Conservation (phyloP, 1,284 basidiomycete species). For the Leccinum ponderosum region DNA sequence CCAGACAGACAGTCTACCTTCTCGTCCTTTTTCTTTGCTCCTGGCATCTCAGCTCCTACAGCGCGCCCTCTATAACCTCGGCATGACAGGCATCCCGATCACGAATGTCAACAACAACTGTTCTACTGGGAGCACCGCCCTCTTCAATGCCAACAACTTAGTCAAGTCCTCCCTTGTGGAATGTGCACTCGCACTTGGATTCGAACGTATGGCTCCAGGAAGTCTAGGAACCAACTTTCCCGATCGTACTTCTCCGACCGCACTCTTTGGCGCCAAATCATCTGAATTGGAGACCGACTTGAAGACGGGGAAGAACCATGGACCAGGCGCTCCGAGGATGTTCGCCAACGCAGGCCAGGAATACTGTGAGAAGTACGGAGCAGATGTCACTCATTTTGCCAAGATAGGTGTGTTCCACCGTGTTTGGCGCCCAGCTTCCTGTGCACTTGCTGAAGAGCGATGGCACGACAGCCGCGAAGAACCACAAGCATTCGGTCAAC, state of each 20-base stretch:
- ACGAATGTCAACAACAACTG: conserved; percentile 89
- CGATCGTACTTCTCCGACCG: conserved; percentile 65
- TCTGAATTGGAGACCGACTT: conserved; percentile 54
- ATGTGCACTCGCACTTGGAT: conserved; percentile 82
- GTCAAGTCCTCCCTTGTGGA: conserved; percentile 73
- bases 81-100: conserved; percentile 84
- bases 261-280: conserved; percentile 45
- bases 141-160: conserved; percentile 68
- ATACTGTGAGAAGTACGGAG: conserved; percentile 78
- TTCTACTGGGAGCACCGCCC: conserved; percentile 74
- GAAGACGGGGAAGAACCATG: conserved; percentile 51
- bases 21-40: conserved; percentile 2
- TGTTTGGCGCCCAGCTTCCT: not conserved
- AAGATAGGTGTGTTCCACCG: conserved; percentile 59
- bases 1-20: conserved; percentile 26
- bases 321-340: conserved; percentile 72
- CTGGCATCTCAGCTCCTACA: not conserved
- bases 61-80: conserved; percentile 81
- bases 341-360: conserved; percentile 81
- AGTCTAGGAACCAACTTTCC: conserved; percentile 71
- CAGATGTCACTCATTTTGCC: conserved; percentile 67
- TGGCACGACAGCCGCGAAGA: conserved; percentile 67
- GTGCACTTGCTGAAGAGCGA: not conserved
- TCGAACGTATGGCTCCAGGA: conserved; percentile 86
- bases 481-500: conserved; percentile 79